These are phyloP conservation scores for Colletotrichum melonis DNA, from an alignment of 2,329 filamentous ascomycete species.

Conservation along the genomic window DNA sequence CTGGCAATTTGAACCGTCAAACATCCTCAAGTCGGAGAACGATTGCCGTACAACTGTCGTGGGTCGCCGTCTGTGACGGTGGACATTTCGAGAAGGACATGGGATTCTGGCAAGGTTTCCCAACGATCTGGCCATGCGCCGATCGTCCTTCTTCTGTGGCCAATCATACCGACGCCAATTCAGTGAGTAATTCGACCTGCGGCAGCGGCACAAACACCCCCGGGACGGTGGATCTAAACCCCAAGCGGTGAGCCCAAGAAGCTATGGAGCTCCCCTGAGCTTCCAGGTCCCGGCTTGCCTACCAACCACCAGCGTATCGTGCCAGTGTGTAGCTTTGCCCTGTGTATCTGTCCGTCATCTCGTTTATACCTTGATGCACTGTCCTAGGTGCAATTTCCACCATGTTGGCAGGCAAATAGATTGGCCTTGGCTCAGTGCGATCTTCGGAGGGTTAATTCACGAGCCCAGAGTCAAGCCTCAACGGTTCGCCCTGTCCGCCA, in stretches of 20 bases:
- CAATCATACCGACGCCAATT: slow-evolving; percentile 24
- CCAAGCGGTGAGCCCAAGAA: slow-evolving; percentile 28
- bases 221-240: slow-evolving; percentile 10
- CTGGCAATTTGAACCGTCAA: background rate
- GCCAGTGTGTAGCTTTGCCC: background rate
- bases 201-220: slow-evolving; percentile 1
- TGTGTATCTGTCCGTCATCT: background rate
- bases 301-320: background rate
- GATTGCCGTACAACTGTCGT: background rate
- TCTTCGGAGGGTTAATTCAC: background rate
- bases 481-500: background rate
- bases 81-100: background rate
- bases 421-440: slow-evolving; percentile 12
- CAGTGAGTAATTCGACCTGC: slow-evolving; percentile 26
- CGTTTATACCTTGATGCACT: background rate
- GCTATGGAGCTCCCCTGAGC: background rate
- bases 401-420: background rate
- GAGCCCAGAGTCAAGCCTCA: background rate
- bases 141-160: slow-evolving; percentile 10
- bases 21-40: slow-evolving; percentile 1
- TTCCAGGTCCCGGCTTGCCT: background rate
- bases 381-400: slow-evolving; percentile 7
- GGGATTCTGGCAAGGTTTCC: slow-evolving; percentile 16
- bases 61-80: background rate
- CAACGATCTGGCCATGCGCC: slow-evolving; percentile 34